Evolutionary conservation across 2,329 filamentous ascomycete genomes (phyloP).

Genomic region (Albophoma yamanashiensis): DNA sequence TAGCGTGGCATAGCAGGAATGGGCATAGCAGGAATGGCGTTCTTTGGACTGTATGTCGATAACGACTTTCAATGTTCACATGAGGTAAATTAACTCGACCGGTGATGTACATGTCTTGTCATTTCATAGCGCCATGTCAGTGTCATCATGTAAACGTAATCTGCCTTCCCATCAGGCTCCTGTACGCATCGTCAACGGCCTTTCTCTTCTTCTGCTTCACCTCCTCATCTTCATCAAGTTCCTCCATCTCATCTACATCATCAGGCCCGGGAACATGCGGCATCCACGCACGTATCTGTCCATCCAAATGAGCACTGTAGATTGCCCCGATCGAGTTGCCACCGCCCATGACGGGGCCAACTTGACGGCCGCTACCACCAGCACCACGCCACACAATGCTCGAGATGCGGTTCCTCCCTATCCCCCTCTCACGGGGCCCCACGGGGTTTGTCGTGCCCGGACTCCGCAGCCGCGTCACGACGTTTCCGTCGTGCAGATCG

Average conservation of each 20-base stretch:
- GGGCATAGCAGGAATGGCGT: background rate
- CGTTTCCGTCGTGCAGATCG: conserved; percentile 64
- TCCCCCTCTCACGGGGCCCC: conserved; percentile 33
- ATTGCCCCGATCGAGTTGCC: conserved; percentile 43
- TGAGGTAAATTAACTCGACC: background rate
- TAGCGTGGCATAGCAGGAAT: background rate
- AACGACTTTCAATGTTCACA: no score
- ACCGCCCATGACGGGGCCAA: conserved; percentile 50
- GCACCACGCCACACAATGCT: conserved; percentile 61
- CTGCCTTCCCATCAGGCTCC: conserved; percentile 60
- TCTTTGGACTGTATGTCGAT: background rate
- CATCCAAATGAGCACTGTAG: conserved; percentile 77
- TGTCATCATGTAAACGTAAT: conserved; percentile 46
- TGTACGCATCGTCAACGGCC: conserved; percentile 70
- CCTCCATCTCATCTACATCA: conserved; percentile 35
- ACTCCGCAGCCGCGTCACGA: conserved; percentile 61
- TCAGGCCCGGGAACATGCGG: conserved; percentile 45
- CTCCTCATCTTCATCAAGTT: conserved; percentile 29
- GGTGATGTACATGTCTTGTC: background rate
- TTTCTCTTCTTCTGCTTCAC: conserved; percentile 56
- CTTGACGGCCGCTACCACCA: conserved; percentile 46
- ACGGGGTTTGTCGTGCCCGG: conserved; percentile 42
- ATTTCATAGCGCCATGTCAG: background rate
- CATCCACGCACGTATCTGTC: conserved; percentile 71
- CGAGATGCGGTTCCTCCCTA: conserved; percentile 58